Evolutionary conservation across 1,139 yeast species (phyloP), one percentile per base, ranked within the genome.

Genomic region (Saccharomyces uvarum): DNA sequence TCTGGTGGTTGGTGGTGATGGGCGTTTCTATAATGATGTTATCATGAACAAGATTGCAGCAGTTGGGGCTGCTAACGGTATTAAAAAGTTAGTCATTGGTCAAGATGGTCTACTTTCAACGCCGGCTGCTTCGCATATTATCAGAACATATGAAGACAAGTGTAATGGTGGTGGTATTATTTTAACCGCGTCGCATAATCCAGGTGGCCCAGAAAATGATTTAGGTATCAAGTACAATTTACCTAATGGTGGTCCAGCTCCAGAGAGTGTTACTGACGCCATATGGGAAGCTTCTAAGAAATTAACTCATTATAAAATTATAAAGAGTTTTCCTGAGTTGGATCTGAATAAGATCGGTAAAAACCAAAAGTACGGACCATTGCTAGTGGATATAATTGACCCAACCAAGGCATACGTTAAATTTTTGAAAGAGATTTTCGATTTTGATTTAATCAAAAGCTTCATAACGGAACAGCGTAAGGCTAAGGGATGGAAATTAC

Each of bases 221-320:
- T 81, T 91, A 71, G 99, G 99, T 56, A 93, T 93, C 76, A 93
- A 93, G 76, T 93, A 93, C 77, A 93, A 93, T 73, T 77, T 95
- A 72, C 82, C 88, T 59, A 91, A 93, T 68, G 99, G 99, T 61
- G 99, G 97, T 1, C 99, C 99, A 46, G 99, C 99, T n/a, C 99
- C 99, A 3, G 99, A 93, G 72, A 76, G 86, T 19, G 95, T 93
- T 59, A 93, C 99, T 28, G 80, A 95, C 74, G 81, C 83, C 72
- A 93, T 93, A 67, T 93, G 75, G 73, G 93, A 84, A 57, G 79
- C 76, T 46, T 82, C 96, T 26, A 80, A 79, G 66, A 66, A 72
- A 44, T 76, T 95, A 65, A 71, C 77, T 9, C 71, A 75, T 56
- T 90, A 88, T 75, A 82, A 84, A 68, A 79, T 81, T 54, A 72